Evolutionary conservation across 2,329 filamentous ascomycete genomes (phyloP), one percentile per base, ranked within the genome.

Genomic region (Ophiostoma pallidulum): DNA sequence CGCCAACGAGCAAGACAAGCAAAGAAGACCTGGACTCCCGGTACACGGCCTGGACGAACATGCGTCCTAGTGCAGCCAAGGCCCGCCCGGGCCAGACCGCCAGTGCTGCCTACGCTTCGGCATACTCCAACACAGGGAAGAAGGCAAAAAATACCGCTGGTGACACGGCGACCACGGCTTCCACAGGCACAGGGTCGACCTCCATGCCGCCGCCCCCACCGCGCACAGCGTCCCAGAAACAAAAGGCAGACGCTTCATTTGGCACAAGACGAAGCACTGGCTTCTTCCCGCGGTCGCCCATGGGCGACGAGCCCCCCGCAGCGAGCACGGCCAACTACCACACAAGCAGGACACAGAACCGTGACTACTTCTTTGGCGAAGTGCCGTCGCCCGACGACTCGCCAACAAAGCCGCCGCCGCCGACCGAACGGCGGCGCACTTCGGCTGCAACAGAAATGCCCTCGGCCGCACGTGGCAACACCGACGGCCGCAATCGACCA

Each of bases 241-340:
- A 76, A 52, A 73, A 75, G 45, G 69, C 71, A 8, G 67, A 78
- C 40, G 75, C 75, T 14, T 67, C 75, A 0, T 80, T 80, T 57
- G 76, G 76, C 13, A 61, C 60, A 6, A 51, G 53, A 19, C 69
- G 69, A 52, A 71, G 68, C 54, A 55, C 67, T 4, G 74, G 74
- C 13, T 77, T 72, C 50, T 66, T 69, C 38, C 73, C 74, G 39
- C 65, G 63, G 31, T 74, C 75, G 10, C 66, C 72, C 2, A 62
- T 62, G 48, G 73, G 70, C 3, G 76, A 79, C 41, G 76, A 78
- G 51, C 72, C 74, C 4, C 65, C 72, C 0, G 73, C 74, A 0
- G 64, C 64, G 9, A 72, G 62, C 56, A 50, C 50, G n/a, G 71
- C 64, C 51, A 75, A 74, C 55, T 76, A 78, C 56, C 72, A 65